Percentiles rank a stretch among this genome's conserved stretches.
Evolutionary conservation across 495 filamentous ascomycete genomes (phyloP).

Genomic region (Tuber magnatum): DNA sequence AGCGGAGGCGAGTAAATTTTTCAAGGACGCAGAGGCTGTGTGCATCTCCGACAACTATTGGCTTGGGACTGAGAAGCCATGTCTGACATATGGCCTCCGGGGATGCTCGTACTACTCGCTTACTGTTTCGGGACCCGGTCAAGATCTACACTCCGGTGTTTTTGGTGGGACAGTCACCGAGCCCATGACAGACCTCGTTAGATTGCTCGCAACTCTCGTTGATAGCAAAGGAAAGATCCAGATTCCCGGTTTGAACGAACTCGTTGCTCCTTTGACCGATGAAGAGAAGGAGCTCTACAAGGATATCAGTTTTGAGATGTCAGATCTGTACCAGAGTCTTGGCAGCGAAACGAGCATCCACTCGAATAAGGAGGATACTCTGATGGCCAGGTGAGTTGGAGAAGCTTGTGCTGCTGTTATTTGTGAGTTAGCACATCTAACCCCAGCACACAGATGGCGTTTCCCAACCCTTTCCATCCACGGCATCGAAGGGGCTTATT

Average conservation of each 20-base stretch:
- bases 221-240: slow-evolving; percentile 82
- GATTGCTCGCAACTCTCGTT: slow-evolving; percentile 71
- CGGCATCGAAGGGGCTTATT: slow-evolving; percentile 93
- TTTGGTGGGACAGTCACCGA: slow-evolving; percentile 94
- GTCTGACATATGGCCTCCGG: slow-evolving; percentile 93
- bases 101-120: slow-evolving; percentile 95
- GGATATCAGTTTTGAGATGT: slow-evolving; percentile 86
- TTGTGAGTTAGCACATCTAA: slow-evolving; percentile 14
- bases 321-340: slow-evolving; percentile 82
- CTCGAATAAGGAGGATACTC: slow-evolving; percentile 72
- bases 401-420: neutral
- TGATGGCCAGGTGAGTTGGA: slow-evolving; percentile 66
- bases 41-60: slow-evolving; percentile 99
- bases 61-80: slow-evolving; percentile 97
- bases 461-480: slow-evolving; percentile 92
- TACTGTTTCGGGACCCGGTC: slow-evolving; percentile 76
- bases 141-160: slow-evolving; percentile 91
- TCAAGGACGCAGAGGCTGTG: slow-evolving; percentile 89
- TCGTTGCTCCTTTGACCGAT: slow-evolving; percentile 76
- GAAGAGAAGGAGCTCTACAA: slow-evolving; percentile 82
- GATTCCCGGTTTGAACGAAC: slow-evolving; percentile 80
- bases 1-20: slow-evolving; percentile 79
- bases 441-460: slow-evolving; percentile 55
- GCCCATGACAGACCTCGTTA: slow-evolving; percentile 93
- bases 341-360: slow-evolving; percentile 80